These are phyloP conservation scores for Chalara sp. DNA, from an alignment of 2,329 filamentous ascomycete species.

Conservation along the genomic window DNA sequence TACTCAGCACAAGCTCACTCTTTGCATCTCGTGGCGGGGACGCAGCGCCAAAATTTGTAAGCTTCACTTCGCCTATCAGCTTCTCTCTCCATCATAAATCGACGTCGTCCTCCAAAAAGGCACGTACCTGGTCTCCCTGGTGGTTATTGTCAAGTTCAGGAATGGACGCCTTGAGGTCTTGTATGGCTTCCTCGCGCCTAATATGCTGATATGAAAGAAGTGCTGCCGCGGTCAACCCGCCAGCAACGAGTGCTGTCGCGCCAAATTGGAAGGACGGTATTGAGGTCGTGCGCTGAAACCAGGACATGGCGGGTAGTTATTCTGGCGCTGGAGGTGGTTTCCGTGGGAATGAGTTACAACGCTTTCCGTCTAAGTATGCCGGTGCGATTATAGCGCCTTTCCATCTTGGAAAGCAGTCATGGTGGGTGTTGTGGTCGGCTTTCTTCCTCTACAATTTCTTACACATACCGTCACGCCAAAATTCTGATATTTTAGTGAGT, in stretches of 20 bases:
- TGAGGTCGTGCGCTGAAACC: slow-evolving; percentile 17
- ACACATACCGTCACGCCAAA: too few species aligned
- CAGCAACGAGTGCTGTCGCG: slow-evolving; percentile 62
- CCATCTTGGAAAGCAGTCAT: slow-evolving; percentile 13
- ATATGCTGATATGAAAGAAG: slow-evolving; percentile 56
- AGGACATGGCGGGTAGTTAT: slow-evolving; percentile 19
- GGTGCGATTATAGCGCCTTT: slow-evolving; percentile 14
- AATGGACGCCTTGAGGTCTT: slow-evolving; percentile 54
- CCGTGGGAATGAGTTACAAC: not conserved
- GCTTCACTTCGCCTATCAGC: slow-evolving; percentile 36
- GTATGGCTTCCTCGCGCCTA: slow-evolving; percentile 46
- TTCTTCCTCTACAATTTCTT: too few species aligned
- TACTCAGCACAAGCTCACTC: slow-evolving; percentile 32
- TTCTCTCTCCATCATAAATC: slow-evolving; percentile 2
- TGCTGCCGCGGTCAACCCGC: slow-evolving; percentile 51
- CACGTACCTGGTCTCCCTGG: slow-evolving; percentile 31
- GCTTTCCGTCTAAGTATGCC: not conserved
- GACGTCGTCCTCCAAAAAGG: not conserved
- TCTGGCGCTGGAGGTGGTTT: not conserved
- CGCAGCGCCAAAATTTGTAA: slow-evolving; percentile 42
- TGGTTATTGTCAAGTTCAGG: slow-evolving; percentile 33
- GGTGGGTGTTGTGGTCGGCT: not conserved
- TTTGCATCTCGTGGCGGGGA: slow-evolving; percentile 7
- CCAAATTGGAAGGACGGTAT: slow-evolving; percentile 47
- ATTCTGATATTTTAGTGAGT: too few species aligned